A percentile compares a stretch with the other conserved stretches of the same genome.
Evolutionary conservation across 768 basidiomycete species (phyloP).

Genomic region (Nidula microcarpa): DNA sequence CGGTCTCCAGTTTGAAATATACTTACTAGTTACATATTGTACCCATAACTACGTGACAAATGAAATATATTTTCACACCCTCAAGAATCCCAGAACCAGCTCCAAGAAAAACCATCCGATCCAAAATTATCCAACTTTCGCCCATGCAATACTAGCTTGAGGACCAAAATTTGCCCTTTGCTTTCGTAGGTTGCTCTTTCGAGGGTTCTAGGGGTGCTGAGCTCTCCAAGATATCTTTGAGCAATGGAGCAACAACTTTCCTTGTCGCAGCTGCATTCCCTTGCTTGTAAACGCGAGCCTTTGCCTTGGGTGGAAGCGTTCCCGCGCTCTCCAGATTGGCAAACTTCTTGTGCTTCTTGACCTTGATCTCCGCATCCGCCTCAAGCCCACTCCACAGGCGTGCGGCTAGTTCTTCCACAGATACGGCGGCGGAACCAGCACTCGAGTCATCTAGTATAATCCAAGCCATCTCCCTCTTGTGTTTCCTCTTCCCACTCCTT

Average conservation of each 20-base stretch:
- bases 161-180: not conserved
- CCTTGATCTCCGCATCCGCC: slow-evolving; percentile 42
- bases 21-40: too few species aligned
- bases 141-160: not conserved
- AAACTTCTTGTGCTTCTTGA: slow-evolving; percentile 48
- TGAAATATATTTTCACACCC: too few species aligned
- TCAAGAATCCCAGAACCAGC: too few species aligned
- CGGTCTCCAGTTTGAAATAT: too few species aligned
- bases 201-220: not conserved
- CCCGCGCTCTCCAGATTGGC: slow-evolving; percentile 23
- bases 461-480: slow-evolving; percentile 66
- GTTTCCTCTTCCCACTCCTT: slow-evolving; percentile 40
- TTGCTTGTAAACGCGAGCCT: slow-evolving; percentile 60
- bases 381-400: slow-evolving; percentile 61
- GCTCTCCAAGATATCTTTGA: slow-evolving; percentile 57
- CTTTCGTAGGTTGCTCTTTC: not conserved
- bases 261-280: slow-evolving; percentile 58
- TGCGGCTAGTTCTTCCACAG: slow-evolving; percentile 27
- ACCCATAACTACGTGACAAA: too few species aligned
- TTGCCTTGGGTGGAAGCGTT: slow-evolving; percentile 27
- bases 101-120: not conserved
- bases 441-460: slow-evolving; percentile 42
- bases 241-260: slow-evolving; percentile 64
- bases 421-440: slow-evolving; percentile 9
- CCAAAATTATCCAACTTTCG: not conserved